A percentile compares a stretch with the other conserved stretches of the same genome.
phyloP scores from a whole-genome alignment of 768 basidiomycete species.

The Clathrus columnatus region DNA sequence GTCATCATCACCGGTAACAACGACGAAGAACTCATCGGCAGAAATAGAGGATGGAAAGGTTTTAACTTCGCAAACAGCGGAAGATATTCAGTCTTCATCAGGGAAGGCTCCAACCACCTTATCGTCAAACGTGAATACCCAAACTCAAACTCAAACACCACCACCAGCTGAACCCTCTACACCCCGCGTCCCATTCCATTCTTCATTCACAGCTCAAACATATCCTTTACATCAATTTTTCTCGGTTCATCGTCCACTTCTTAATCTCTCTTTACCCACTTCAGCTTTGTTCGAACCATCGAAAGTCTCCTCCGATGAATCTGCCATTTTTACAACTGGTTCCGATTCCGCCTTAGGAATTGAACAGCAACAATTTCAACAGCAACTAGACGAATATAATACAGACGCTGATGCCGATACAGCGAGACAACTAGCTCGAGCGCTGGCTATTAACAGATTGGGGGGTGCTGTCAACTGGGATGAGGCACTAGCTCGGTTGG shows the following conservation, averaged over 20 bases:
- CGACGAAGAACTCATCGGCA: neutral
- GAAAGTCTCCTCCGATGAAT: constrained; percentile 12
- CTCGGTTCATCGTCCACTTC: constrained; percentile 68
- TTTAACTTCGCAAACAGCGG: neutral
- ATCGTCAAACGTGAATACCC: too few relatives aligned
- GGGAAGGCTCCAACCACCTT: neutral
- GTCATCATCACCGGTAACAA: neutral
- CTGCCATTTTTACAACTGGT: neutral
- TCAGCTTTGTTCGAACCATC: constrained; percentile 42
- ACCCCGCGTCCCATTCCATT: constrained; percentile 32
- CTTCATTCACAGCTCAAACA: constrained; percentile 52
- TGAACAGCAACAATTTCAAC: constrained; percentile 11
- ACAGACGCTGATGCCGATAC: constrained; percentile 72
- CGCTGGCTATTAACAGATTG: constrained; percentile 59
- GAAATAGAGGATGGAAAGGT: neutral
- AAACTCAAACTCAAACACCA: too few relatives aligned
- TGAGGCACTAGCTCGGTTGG: constrained; percentile 52
- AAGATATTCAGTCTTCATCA: neutral
- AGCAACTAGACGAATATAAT: constrained; percentile 39
- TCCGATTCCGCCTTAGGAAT: constrained; percentile 3
- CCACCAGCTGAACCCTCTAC: neutral
- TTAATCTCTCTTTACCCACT: constrained; percentile 56
- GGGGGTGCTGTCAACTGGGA: constrained; percentile 63
- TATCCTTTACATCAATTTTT: constrained; percentile 82
- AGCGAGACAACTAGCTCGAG: constrained; percentile 68